Evolutionary conservation across 495 filamentous ascomycete genomes (phyloP).

Genomic region (Chaetomidium leptoderma): DNA sequence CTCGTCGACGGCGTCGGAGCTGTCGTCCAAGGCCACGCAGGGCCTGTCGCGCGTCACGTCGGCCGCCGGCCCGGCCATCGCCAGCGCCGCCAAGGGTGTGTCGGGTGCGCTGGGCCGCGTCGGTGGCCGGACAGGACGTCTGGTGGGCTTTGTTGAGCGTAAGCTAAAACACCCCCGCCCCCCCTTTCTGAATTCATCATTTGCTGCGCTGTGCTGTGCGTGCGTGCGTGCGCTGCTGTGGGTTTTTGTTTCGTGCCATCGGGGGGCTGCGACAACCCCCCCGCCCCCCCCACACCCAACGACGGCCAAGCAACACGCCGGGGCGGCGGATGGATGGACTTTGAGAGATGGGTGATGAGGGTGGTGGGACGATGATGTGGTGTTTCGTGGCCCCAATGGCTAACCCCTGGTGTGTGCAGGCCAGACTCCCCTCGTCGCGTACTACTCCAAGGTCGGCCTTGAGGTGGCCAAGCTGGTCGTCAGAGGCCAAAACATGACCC

Average conservation of each 20-base stretch:
- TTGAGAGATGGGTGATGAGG: no score
- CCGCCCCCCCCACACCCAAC: no score
- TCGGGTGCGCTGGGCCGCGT: constrained; percentile 65
- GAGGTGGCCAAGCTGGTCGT: constrained; percentile 86
- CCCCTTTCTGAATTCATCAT: neutral
- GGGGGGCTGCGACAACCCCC: no score
- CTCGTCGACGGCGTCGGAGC: constrained; percentile 57
- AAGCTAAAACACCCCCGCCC: constrained; percentile 16
- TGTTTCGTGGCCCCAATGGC: constrained; percentile 15
- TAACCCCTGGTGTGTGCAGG: constrained; percentile 46
- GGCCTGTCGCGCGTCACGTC: constrained; percentile 80
- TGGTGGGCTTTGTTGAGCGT: constrained; percentile 84
- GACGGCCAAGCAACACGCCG: no score
- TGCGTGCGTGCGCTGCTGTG: neutral
- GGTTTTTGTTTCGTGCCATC: no score
- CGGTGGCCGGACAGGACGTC: constrained; percentile 77
- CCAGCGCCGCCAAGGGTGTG: constrained; percentile 61
- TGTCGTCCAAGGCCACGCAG: constrained; percentile 72
- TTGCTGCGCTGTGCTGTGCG: neutral
- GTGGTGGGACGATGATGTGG: neutral
- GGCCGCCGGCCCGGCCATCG: constrained; percentile 71
- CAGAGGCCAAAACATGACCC: constrained; percentile 83
- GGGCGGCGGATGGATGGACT: no score
- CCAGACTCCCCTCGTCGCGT: constrained; percentile 77
- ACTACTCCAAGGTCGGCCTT: constrained; percentile 83